These are phyloP conservation scores for Pistacia vera DNA, from an alignment of 345 rosid genomes.

Conservation along the genomic window DNA sequence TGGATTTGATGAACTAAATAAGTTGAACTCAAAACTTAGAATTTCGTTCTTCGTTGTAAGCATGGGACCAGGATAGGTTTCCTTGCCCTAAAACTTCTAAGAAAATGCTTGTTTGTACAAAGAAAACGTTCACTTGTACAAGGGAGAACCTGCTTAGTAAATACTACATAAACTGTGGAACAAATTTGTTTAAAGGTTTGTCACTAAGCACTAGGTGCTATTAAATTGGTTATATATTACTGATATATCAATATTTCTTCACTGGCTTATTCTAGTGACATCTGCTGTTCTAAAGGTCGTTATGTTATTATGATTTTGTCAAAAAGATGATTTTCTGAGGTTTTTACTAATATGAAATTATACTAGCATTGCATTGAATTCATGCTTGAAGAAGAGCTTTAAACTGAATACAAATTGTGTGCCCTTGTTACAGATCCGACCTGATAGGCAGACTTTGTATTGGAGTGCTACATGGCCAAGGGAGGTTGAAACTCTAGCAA, in stretches of 20 bases:
- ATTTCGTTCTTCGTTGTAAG: too few relatives aligned
- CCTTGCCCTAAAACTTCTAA: neutral
- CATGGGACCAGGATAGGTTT: neutral
- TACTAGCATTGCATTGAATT: neutral
- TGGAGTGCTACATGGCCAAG: constrained; percentile 99
- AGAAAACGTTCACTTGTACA: too few relatives aligned
- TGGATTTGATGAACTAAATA: constrained; percentile 3
- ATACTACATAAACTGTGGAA: neutral
- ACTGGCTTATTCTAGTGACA: neutral
- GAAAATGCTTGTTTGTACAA: neutral
- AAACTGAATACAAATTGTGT: constrained; percentile 8
- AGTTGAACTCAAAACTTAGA: neutral
- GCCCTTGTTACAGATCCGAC: constrained; percentile 66
- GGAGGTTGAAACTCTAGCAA: constrained; percentile 87
- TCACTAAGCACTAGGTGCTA: neutral
- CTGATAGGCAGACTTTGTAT: constrained; percentile 92
- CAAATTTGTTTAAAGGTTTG: neutral
- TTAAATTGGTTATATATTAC: neutral
- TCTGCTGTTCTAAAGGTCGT: neutral
- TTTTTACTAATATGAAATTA: neutral
- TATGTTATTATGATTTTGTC: neutral
- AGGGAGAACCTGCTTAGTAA: neutral
- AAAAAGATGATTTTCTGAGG: neutral
- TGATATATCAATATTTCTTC: neutral
- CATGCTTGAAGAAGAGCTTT: neutral